Conservation (phyloP, 2,329 filamentous ascomycete genomes). For the Septoria linicola region DNA sequence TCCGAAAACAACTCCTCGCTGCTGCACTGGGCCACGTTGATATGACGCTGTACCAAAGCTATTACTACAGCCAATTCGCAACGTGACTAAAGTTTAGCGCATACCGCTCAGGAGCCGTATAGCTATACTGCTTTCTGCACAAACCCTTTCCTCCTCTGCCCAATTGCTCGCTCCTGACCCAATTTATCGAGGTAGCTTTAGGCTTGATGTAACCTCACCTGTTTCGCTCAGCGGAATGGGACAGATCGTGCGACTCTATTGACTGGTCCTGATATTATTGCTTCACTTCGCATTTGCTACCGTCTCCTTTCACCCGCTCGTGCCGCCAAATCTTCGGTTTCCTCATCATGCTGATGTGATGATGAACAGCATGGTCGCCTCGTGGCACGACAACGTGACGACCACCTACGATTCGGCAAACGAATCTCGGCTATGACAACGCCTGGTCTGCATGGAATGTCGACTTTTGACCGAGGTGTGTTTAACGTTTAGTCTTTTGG, state of each 20-base stretch:
- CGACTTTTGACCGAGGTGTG: slow-evolving; percentile 6
- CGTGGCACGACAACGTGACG: slow-evolving; percentile 1
- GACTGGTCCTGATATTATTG: no score
- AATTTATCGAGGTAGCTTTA: background rate
- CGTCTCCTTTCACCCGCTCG: no score
- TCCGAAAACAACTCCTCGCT: background rate
- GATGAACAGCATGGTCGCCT: background rate
- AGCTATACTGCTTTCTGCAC: background rate
- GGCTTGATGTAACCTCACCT: slow-evolving; percentile 11
- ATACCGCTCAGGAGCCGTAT: slow-evolving; percentile 3
- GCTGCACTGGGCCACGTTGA: background rate
- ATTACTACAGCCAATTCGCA: slow-evolving; percentile 9
- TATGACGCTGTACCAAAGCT: background rate
- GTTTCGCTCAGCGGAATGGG: background rate
- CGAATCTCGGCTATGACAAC: background rate
- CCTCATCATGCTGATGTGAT: background rate
- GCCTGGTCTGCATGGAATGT: background rate
- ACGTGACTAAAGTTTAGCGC: slow-evolving; percentile 1
- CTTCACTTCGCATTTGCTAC: no score
- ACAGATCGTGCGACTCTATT: background rate
- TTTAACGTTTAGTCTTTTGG: slow-evolving; percentile 4
- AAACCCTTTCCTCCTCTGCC: background rate
- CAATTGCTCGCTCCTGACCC: background rate
- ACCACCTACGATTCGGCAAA: background rate
- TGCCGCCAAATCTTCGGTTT: no score